Base-by-base conservation (phyloP, 2,329 filamentous ascomycete genomes). In the Trichoderma sp. region DNA sequence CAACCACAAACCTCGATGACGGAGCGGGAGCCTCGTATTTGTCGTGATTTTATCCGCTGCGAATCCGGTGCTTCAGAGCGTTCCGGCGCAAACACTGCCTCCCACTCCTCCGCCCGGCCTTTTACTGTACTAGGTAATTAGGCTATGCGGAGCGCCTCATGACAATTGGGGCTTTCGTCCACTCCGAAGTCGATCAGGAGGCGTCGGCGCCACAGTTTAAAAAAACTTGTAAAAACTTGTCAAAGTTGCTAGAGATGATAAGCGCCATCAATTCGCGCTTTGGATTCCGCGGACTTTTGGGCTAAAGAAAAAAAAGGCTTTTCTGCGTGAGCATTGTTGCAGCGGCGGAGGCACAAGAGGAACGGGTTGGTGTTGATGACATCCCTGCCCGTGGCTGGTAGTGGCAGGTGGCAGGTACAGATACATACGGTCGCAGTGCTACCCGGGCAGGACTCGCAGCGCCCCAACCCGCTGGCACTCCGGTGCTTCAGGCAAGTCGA, bases 341-440 rank as follows among this genome's bases (percentile, higher is more conserved):
- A 23, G 47, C 20, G 47, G 47, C n/a, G 20, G 47, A 53, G 47
- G 47, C 47, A 23, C 32, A 55, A 57, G 17, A 67, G 65, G 55
- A 68, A 68, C 55, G 65, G 32, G 53, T 34, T 43, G 36, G 26
- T 59, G 67, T 57, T 17, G 57, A 36, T 39, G 57, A n/a, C 67
- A 69, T 69, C 67, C 67, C 57, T 69, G 57, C n/a, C 55, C 32
- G 55, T 61, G 67, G 57, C 57, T 69, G 67, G 67, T 62, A 63
- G 20, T 17, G 57, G 57, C 57, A 59, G 57, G 57, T 59, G 28
- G 28, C 28, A 59, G 57, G 59, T 63, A 32, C 62, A 34, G 61
- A 36, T 64, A 64, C 34, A 15, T 34, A 4, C 13, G 13, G 36
- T 17, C 3, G 7, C 36, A 4, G 15, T 39, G 36, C 36, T 39